Conservation (phyloP, 2,329 filamentous ascomycete genomes). For the Incumbomyces lentus region DNA sequence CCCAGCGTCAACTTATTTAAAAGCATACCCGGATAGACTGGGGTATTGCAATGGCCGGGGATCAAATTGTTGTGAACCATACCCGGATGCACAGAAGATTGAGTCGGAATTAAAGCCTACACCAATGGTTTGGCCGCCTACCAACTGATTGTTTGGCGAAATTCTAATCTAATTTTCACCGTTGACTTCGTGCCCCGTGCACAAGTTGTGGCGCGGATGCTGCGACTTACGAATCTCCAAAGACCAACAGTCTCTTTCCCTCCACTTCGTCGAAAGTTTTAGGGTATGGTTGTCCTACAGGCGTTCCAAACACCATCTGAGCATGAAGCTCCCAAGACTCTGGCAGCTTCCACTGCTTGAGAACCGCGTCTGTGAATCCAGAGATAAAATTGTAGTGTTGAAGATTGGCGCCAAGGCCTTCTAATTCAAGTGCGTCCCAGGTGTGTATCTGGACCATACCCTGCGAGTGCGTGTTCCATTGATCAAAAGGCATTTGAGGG, state of each 20-base stretch:
- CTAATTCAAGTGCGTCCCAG: conserved; percentile 73
- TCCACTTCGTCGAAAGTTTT: conserved; percentile 17
- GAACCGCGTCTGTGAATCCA: conserved; percentile 63
- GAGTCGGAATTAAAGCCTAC: no score
- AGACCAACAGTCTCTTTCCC: conserved; percentile 6
- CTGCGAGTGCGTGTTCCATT: conserved; percentile 64
- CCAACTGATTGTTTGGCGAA: no score
- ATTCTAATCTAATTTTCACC: no score
- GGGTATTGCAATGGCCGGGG: no score
- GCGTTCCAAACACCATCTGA: conserved; percentile 69
- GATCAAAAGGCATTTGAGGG: conserved; percentile 51
- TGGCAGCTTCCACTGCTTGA: conserved; percentile 59
- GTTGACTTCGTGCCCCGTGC: neutral
- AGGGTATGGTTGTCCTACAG: conserved; percentile 7
- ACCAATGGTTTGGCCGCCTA: no score
- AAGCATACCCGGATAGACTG: no score
- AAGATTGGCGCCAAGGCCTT: conserved; percentile 77
- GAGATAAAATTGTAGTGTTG: conserved; percentile 76
- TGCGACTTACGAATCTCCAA: neutral
- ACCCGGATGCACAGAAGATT: no score
- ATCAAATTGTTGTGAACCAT: no score
- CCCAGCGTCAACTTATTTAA: no score
- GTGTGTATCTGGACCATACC: conserved; percentile 61
- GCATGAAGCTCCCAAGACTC: conserved; percentile 65
- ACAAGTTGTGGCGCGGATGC: neutral